phyloP scores from a whole-genome alignment of 148 eudicot genomes.

The Fagopyrum tataricum region DNA sequence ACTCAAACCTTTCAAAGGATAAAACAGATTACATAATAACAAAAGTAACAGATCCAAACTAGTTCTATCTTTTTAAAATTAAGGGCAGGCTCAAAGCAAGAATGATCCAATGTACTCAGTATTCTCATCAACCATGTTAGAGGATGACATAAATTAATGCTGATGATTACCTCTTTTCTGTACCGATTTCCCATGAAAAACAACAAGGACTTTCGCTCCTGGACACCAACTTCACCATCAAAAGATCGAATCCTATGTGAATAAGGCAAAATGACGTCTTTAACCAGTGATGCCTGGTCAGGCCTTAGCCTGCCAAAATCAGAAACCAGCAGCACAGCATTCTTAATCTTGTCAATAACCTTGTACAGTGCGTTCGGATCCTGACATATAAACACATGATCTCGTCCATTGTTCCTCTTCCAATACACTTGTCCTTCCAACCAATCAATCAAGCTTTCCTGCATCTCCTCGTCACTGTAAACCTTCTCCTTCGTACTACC shows the following conservation, averaged over 20 bases:
- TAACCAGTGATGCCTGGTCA: slow-evolving; percentile 76
- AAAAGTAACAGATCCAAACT: neutral
- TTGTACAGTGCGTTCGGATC: slow-evolving; percentile 94
- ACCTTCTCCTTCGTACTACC: neutral
- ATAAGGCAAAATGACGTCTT: slow-evolving; percentile 89
- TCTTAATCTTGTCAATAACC: slow-evolving; percentile 70
- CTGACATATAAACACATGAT: slow-evolving; percentile 87
- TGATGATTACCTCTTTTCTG: slow-evolving; percentile 70
- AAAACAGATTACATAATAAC: neutral
- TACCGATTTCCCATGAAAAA: slow-evolving; percentile 97
- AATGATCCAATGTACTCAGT: neutral
- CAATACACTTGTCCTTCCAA: slow-evolving; percentile 69
- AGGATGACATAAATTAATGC: neutral
- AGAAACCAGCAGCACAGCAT: slow-evolving; percentile 70
- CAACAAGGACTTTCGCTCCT: slow-evolving; percentile 61
- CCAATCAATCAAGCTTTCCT: slow-evolving; percentile 78
- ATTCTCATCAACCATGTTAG: neutral
- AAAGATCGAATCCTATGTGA: slow-evolving; percentile 71
- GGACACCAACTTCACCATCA: slow-evolving; percentile 62
- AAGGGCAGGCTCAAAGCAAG: neutral
- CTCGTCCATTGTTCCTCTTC: slow-evolving; percentile 95
- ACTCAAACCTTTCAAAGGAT: neutral
- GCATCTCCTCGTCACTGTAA: slow-evolving; percentile 79
- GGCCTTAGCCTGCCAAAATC: slow-evolving; percentile 85
- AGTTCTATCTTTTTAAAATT: neutral